These are phyloP conservation scores for Mucor mucedo DNA, from an alignment of 371 early-diverging fungal species.

Conservation along the genomic window DNA sequence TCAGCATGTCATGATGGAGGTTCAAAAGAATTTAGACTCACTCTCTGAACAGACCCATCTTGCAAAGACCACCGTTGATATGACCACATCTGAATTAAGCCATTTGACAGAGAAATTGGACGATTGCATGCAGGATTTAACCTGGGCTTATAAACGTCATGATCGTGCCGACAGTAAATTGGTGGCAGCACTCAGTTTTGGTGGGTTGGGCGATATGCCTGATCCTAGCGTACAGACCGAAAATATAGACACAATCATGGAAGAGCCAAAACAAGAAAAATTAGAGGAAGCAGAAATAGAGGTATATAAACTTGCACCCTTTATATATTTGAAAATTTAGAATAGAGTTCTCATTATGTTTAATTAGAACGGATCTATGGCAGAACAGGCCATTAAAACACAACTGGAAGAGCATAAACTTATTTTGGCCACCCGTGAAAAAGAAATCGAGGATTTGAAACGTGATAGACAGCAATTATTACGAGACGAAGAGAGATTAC, in stretches of 20 bases:
- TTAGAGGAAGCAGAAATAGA: slow-evolving; percentile 9
- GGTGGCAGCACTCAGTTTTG: slow-evolving; percentile 31
- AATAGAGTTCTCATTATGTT: neutral
- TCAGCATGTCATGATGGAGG: slow-evolving; percentile 25
- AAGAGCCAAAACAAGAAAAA: slow-evolving; percentile 9
- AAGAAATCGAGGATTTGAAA: slow-evolving; percentile 78
- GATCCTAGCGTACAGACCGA: neutral
- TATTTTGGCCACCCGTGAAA: slow-evolving; percentile 63
- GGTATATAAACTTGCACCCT: neutral
- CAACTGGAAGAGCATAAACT: slow-evolving; percentile 45
- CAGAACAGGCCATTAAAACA: slow-evolving; percentile 34
- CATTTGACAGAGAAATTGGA: slow-evolving; percentile 32
- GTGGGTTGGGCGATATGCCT: slow-evolving; percentile 34
- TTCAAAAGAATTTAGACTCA: slow-evolving; percentile 20
- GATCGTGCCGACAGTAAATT: slow-evolving; percentile 44
- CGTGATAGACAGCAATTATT: slow-evolving; percentile 63
- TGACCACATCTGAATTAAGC: slow-evolving; percentile 23
- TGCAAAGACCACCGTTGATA: slow-evolving; percentile 13
- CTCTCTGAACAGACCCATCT: slow-evolving; percentile 26
- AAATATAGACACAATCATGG: slow-evolving; percentile 3
- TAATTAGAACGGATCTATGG: slow-evolving; percentile 7
- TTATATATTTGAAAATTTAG: neutral
- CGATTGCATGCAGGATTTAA: slow-evolving; percentile 26
- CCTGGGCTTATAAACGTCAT: slow-evolving; percentile 33
- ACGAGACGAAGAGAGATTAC: slow-evolving; percentile 61